These are phyloP conservation scores for Podaxis sp. DNA, from an alignment of 768 basidiomycete species.

Conservation along the genomic window DNA sequence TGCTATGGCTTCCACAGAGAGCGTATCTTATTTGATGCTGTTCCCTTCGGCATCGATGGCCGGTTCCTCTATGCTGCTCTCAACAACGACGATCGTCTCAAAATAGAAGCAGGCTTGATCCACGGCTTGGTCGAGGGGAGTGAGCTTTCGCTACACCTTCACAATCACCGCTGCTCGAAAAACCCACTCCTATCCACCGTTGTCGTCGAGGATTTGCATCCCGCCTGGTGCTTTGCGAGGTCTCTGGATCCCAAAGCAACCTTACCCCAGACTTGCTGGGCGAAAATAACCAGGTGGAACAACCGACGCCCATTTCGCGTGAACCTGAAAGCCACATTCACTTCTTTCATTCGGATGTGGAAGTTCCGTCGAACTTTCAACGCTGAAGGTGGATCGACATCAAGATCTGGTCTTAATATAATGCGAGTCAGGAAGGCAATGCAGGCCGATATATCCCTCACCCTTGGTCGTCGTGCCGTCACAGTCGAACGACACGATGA, in stretches of 20 bases:
- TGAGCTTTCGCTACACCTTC: conserved; percentile 59
- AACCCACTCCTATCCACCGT: conserved; percentile 54
- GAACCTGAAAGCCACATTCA: conserved; percentile 46
- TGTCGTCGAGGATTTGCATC: conserved; percentile 51
- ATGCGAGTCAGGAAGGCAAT: conserved; percentile 43
- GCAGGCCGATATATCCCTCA: conserved; percentile 53
- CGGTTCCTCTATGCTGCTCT: conserved; percentile 46
- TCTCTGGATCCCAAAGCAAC: conserved; percentile 32
- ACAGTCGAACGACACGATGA: conserved; percentile 47
- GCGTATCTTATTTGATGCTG: conserved; percentile 52
- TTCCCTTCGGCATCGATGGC: conserved; percentile 54
- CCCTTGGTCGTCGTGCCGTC: conserved; percentile 37
- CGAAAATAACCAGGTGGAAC: conserved; percentile 49
- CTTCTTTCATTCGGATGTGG: conserved; percentile 44
- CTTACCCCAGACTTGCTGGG: conserved; percentile 50
- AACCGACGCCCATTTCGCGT: conserved; percentile 55
- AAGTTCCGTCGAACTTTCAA: conserved; percentile 41
- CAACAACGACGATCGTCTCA: conserved; percentile 35
- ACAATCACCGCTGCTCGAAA: conserved; percentile 58
- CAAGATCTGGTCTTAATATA: conserved; percentile 43
- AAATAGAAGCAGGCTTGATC: conserved; percentile 56
- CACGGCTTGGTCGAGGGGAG: conserved; percentile 67
- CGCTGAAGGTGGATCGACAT: conserved; percentile 29
- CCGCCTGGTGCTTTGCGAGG: conserved; percentile 59
- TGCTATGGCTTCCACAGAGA: conserved; percentile 50